A percentile compares a stretch with the other conserved stretches of the same genome.
These are phyloP conservation scores for Tetrapisispora nanseiensis DNA, from an alignment of 805 yeast species.

Conservation along the genomic window DNA sequence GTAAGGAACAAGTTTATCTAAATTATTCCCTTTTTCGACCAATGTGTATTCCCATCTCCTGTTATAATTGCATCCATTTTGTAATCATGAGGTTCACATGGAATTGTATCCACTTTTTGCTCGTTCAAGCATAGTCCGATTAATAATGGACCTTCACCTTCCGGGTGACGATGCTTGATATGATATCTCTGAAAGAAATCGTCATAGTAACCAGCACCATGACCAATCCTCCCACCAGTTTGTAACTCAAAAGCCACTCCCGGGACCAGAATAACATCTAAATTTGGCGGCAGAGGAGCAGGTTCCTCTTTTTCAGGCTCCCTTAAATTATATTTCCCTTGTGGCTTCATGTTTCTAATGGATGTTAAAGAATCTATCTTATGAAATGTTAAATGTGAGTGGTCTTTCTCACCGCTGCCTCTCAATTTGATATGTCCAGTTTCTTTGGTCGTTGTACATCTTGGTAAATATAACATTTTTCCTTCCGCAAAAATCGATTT, in stretches of 20 bases:
- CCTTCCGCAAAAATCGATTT: slow-evolving; percentile 37
- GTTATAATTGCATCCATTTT: slow-evolving; percentile 23
- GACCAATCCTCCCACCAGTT: slow-evolving; percentile 58
- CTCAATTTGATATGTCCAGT: slow-evolving; percentile 23
- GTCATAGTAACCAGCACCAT: slow-evolving; percentile 91
- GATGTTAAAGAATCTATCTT: slow-evolving; percentile 34
- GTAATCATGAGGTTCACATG: slow-evolving; percentile 25
- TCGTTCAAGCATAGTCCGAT: slow-evolving; percentile 25
- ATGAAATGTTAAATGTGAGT: slow-evolving; percentile 48
- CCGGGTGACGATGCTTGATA: slow-evolving; percentile 10
- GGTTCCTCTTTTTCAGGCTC: slow-evolving; percentile 45
- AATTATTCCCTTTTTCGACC: slow-evolving; percentile 31
- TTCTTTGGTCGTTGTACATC: slow-evolving; percentile 32
- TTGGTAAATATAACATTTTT: slow-evolving; percentile 51
- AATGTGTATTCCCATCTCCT: slow-evolving; percentile 20
- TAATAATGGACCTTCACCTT: slow-evolving; percentile 14
- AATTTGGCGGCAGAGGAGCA: slow-evolving; percentile 21
- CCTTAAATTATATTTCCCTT: slow-evolving; percentile 54
- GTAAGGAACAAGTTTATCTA: background rate
- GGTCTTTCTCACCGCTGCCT: slow-evolving; percentile 12
- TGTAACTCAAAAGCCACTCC: slow-evolving; percentile 60
- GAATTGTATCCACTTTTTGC: slow-evolving; percentile 19
- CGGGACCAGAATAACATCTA: slow-evolving; percentile 74
- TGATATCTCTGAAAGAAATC: slow-evolving; percentile 49
- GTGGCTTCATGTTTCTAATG: slow-evolving; percentile 44